Base-by-base conservation (phyloP, 2,329 filamentous ascomycete genomes). In the Tolypocladium cylindrosporum region DNA sequence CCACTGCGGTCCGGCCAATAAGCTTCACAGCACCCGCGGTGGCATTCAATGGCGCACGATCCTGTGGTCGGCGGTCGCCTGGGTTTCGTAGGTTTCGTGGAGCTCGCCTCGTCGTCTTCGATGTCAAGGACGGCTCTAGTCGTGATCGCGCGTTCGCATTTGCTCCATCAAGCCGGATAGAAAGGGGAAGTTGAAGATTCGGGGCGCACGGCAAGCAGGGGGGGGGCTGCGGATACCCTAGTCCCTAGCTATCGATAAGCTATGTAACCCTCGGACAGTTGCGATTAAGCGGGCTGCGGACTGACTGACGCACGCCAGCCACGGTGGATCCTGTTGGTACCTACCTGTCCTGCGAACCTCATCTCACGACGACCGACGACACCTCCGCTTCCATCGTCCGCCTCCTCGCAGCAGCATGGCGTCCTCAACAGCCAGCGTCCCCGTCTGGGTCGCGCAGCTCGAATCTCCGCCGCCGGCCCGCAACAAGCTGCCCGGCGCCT, bases 401-500 rank as follows among this genome's bases (percentile, higher is more conserved):
- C 14, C 50, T 10, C 31, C 42, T 24, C 16, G 19, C 50, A 13
- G 19, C 52, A 57, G 2, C 60, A 68, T 68, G 68, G 59, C 65
- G 56, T 69, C 73, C 60, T 68, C 71, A 59, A 64, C 68, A 58
- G 60, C 71, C 75, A 76, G 48, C 54, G 60, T 64, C 16, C 92
- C 92, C 40, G 78, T 82, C 79, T 99, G 94, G 94, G 90, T 93
- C 40, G 74, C 86, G 63, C 87, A 95, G 67, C 82, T 97, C 65
- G 86, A 87, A 69, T 83, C 83, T 51, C 83, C 90, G 39, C 85
- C 90, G 31, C 71, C 82, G 31, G 70, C 83, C 55, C 89, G 84
- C 71, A 73, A 85, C 55, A 91, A 90, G 74, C 79, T 82, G 55
- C 69, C 77, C 65, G 82, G 80, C 69, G 85, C 97, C 64, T 80